Base-by-base conservation (phyloP, 2,329 filamentous ascomycete genomes). In the Coleophoma eucalyptorum region DNA sequence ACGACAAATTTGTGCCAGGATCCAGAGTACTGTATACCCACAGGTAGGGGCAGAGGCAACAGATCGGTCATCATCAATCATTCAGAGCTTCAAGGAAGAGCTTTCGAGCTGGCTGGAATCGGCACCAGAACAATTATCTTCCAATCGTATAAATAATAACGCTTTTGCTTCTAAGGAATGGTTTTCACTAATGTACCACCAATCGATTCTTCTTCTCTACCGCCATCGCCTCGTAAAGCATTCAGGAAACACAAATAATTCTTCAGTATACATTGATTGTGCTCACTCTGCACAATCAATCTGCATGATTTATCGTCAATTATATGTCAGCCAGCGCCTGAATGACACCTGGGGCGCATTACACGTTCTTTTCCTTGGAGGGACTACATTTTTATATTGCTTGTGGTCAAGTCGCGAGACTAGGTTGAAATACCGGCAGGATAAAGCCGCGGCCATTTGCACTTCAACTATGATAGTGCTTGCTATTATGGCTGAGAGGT, bases 141-240 rank as follows among this genome's bases (percentile, higher is more conserved):
- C 33, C 33, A 32, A 15, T 16, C 13, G 43, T 20, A 26, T 18
- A 18, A 46, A 21, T 20, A 21, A 40, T 35, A 64, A 64, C 1
- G 64, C 68, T 2, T 72, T 69, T 51, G 63, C 67, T 0, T 70
- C 69, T 1, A 51, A 51, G 4, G 62, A 66, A 12, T 72, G 70
- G 70, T 73, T 72, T 43, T 50, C 61, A 3, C 58, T 72, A 1
- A 67, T 65, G 1, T 72, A 72, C 43, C 54, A 70, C 49, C 65
- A 72, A 50, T 67, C 69, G 1, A 65, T 73, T 20, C 57, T 73
- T 5, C 55, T 71, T 3, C 56, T 73, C 2, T 70, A 72, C 46
- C 62, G 69, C 1, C 12, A 20, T 37, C 26, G 34, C 16, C 45
- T 48, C 33, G 33, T 35, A 10, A n/a, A 45, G 32, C 33, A 8